Base-by-base conservation (phyloP, 768 basidiomycete genomes). In the Leccinum longicurvipes region DNA sequence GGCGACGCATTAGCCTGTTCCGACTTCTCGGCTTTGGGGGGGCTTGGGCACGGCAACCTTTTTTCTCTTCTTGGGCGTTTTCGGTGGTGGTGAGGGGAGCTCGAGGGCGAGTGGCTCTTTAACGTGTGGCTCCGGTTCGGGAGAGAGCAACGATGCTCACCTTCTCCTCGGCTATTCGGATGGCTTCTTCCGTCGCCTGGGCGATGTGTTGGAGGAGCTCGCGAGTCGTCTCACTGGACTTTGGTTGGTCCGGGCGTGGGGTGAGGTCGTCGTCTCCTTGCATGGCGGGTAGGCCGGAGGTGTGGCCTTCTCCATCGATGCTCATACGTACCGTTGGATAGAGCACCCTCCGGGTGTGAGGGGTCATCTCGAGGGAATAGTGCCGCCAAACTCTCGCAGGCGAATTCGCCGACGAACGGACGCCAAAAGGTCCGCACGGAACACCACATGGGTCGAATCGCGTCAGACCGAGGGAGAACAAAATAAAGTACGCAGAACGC, bases 161-260 rank as follows among this genome's bases (percentile, higher is more conserved):
- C 66, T 92, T 92, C 68, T 93, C 91, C 58, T 90, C 86, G 11
- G 84, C 82, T 4, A 83, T 79, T 4, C 82, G 80, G 10, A 86
- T 69, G 1, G 82, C 68, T 57, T 86, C 83, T 63, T 87, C 86
- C 12, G 80, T 74, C 8, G 85, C 68, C 58, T 77, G 77, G 3
- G 85, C 83, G 50, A 91, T 79, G 47, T 77, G 75, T 19, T 81
- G 74, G 25, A 91, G 75, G 58, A 86, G 67, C 53, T 77, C 74
- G 19, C 80, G 76, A 7, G 79, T 77, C 19, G 78, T 76, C 46
- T 69, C 63, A 36, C 74, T 67, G 12, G 60, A 57, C 47, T 71
- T 71, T 34, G 58, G 51, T 12, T 54, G 54, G 15, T 57, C 49
- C 27, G 36, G 21, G 23, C 11, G n/a, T 6, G n/a, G 12, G 15